phyloP scores from a whole-genome alignment of 2,329 filamentous ascomycete genomes.

The Neonectria punicea region DNA sequence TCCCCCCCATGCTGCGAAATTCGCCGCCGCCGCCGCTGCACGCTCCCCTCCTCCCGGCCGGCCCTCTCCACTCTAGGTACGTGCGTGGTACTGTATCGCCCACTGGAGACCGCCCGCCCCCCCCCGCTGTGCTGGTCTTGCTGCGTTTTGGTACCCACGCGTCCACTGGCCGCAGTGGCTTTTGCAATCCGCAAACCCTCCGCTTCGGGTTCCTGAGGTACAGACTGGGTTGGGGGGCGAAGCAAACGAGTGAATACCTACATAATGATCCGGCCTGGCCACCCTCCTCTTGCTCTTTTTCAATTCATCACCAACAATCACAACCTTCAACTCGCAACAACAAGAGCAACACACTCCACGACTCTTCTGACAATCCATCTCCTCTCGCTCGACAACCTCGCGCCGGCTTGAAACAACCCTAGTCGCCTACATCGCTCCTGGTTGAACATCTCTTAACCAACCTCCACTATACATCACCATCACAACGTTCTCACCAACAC shows the following conservation, averaged over 20 bases:
- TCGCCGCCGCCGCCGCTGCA: slow-evolving; percentile 3
- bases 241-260: slow-evolving; percentile 11
- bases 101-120: slow-evolving; percentile 12
- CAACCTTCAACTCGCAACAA: slow-evolving; percentile 4
- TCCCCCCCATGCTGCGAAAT: not conserved
- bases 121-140: not conserved
- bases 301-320: slow-evolving; percentile 6
- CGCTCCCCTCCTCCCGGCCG: not conserved
- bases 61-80: not conserved
- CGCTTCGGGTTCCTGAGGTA: not conserved
- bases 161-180: slow-evolving; percentile 18
- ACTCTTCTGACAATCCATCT: not conserved
- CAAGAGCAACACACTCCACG: not conserved
- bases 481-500: slow-evolving; percentile 8
- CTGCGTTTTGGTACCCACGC: slow-evolving; percentile 7
- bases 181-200: slow-evolving; percentile 12
- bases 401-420: not conserved
- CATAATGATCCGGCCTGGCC: slow-evolving; percentile 15
- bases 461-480: slow-evolving; percentile 7
- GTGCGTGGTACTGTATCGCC: not conserved
- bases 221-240: slow-evolving; percentile 16
- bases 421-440: slow-evolving; percentile 1
- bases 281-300: slow-evolving; percentile 7
- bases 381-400: not conserved
- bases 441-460: slow-evolving; percentile 14